These are phyloP conservation scores for Gilbertella persicaria DNA, from an alignment of 371 early-diverging fungal species.

Conservation along the genomic window DNA sequence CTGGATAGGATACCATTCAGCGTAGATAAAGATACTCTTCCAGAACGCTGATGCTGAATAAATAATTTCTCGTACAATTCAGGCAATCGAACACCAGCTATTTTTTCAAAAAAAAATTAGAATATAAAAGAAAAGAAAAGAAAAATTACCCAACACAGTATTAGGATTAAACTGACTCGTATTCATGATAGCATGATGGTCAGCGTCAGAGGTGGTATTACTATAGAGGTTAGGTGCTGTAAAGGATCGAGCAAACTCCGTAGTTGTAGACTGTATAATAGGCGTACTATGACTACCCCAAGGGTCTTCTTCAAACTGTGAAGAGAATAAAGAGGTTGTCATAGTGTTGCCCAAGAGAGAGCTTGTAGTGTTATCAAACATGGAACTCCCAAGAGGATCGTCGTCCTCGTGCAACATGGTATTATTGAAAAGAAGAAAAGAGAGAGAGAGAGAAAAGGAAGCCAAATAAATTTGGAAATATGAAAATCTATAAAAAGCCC, in stretches of 20 bases:
- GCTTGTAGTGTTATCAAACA: conserved; percentile 20
- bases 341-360: conserved; percentile 24
- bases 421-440: background rate
- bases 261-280: conserved; percentile 8
- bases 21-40: conserved; percentile 47
- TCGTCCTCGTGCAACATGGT: conserved; percentile 33
- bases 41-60: conserved; percentile 43
- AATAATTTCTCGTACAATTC: conserved; percentile 52
- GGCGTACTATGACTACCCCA: conserved; percentile 27
- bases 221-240: conserved; percentile 17
- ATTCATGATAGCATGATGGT: background rate
- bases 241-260: conserved; percentile 21
- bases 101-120: background rate
- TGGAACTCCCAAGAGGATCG: conserved; percentile 31
- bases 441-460: background rate
- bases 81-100: conserved; percentile 48
- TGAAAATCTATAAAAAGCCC: no score
- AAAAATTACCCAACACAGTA: conserved; percentile 17
- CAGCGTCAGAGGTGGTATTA: conserved; percentile 14
- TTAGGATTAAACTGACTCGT: background rate
- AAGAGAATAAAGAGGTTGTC: conserved; percentile 28
- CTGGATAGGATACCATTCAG: conserved; percentile 48
- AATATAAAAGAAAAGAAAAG: background rate
- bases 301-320: conserved; percentile 37
- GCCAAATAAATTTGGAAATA: no score